These are phyloP conservation scores for Solanum pimpinellifolium DNA, from an alignment of 257 asterid species.

Conservation along the genomic window DNA sequence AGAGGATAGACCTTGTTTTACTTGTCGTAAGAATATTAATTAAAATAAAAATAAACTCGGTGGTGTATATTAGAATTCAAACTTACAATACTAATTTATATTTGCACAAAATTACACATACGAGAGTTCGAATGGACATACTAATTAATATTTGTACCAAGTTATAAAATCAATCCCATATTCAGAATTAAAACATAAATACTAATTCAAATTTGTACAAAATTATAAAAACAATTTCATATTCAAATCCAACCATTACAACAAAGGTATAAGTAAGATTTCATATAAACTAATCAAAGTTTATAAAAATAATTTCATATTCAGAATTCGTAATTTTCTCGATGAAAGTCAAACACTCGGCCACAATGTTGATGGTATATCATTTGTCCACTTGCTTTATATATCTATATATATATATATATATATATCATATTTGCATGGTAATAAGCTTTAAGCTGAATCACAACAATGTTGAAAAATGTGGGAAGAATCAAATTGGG, in stretches of 20 bases:
- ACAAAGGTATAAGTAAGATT: no score
- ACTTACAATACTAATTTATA: not conserved
- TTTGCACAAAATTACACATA: not conserved
- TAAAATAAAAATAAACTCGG: no score
- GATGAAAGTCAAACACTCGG: no score
- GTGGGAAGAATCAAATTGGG: constrained; percentile 27
- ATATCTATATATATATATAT: no score
- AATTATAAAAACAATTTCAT: accelerated
- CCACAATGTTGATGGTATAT: no score
- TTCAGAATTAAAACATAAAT: accelerated
- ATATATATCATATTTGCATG: no score
- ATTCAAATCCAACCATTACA: no score
- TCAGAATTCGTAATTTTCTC: accelerated
- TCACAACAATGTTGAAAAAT: not conserved
- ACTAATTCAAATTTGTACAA: not conserved
- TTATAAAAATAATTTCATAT: no score
- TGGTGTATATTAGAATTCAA: not conserved
- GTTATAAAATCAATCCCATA: not conserved
- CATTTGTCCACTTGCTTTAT: no score
- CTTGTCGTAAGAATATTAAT: no score
- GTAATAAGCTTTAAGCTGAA: not conserved
- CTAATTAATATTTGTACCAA: not conserved
- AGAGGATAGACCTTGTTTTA: no score
- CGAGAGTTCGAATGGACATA: not conserved
- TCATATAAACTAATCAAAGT: no score